Evolutionary conservation across 805 yeast genomes (phyloP), one percentile per base, ranked within the genome.

Genomic region (Suhomyces canberraensis): DNA sequence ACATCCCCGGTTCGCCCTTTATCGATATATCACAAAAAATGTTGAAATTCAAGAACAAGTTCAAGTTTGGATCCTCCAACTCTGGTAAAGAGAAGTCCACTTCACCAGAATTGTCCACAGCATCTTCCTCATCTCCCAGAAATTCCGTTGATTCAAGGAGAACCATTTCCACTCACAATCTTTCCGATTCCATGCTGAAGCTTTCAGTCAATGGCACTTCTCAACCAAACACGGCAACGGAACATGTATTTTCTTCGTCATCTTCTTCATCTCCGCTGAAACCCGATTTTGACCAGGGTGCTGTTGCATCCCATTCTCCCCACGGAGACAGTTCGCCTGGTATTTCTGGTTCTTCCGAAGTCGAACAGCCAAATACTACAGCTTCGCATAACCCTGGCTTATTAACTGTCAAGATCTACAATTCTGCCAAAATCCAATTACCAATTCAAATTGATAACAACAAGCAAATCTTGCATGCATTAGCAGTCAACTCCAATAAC

Each of bases 321-420:
- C 21, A 33, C 2, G 25, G 11, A 11, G 25, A 22, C 7, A 11
- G n/a, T 16, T 20, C 25, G 9, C 22, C 36, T 13, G 14, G 25
- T 18, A 21, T 19, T 16, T 16, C 20, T 16, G 35, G 29, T 8
- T 11, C 34, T 3, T 36, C 29, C 9, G 38, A 11, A n/a, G 17
- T 25, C 16, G 40, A 41, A 17, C 19, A 20, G 5, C 19, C 29
- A 13, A 24, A 29, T 32, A 22, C 42, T 25, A 28, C 35, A 20
- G 29, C 29, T 15, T 9, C 42, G 8, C 42, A 56, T 27, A 48
- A 50, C 37, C 89, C 91, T 0, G 95, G 95, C 2, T 66, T 85
- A 19, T 70, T 88, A 47, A 84, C 90, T 0, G 81, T 88, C 18
- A 84, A 85, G 53, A 74, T 88, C 8, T 85, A 85, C 53, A 76